Evolutionary conservation across 1,139 yeast genomes (phyloP).

Genomic region (Debaryomyces coudertii): DNA sequence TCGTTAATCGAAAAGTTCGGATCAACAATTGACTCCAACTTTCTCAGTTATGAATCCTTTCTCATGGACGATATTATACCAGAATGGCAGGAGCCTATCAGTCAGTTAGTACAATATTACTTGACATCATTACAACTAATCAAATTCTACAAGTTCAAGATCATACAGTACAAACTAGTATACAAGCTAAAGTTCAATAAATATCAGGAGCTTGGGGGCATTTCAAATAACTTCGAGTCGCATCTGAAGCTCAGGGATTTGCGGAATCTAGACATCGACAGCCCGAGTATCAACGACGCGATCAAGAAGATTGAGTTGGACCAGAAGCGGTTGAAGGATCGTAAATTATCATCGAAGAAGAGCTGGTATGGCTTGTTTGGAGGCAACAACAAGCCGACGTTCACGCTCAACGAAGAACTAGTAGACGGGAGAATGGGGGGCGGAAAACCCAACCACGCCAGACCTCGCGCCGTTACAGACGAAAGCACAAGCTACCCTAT

Average conservation of each 20-base stretch:
- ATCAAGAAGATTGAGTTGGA: conserved; percentile 33
- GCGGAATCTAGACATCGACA: conserved; percentile 36
- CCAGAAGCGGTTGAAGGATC: conserved; percentile 24
- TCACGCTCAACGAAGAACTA: conserved; percentile 1
- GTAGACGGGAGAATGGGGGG: neutral
- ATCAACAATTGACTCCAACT: conserved; percentile 46
- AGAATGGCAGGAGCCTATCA: conserved; percentile 51
- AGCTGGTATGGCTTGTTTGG: conserved; percentile 54
- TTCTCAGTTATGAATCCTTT: conserved; percentile 45
- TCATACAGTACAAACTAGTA: conserved; percentile 45
- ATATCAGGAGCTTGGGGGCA: conserved; percentile 40
- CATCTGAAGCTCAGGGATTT: conserved; percentile 28
- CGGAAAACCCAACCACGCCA: neutral
- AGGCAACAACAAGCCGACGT: conserved; percentile 25
- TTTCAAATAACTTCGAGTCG: conserved; percentile 21
- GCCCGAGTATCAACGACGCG: conserved; percentile 46
- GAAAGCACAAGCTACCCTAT: neutral
- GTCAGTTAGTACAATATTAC: conserved; percentile 46
- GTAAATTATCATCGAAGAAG: conserved; percentile 27
- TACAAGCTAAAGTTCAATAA: conserved; percentile 46
- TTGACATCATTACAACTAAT: conserved; percentile 41
- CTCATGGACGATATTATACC: conserved; percentile 39
- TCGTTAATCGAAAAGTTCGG: conserved; percentile 49
- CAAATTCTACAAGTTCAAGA: conserved; percentile 49
- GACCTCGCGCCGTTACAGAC: neutral